Base-by-base conservation (phyloP, 192 early-diverging fungal species). In the Phycomyces blakesleeanus region DNA sequence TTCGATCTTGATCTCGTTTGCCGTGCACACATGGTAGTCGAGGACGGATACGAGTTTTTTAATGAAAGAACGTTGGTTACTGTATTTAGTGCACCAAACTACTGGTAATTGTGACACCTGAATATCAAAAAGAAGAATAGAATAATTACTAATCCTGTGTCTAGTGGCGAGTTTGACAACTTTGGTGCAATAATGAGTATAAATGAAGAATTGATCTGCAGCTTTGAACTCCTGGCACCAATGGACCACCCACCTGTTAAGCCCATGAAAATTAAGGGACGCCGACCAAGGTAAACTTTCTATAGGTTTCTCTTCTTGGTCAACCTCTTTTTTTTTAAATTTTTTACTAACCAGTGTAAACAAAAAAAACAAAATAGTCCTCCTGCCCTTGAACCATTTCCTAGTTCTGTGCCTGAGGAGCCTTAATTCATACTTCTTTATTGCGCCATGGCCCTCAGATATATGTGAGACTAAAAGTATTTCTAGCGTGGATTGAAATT, bases 21-120 rank as follows among this genome's bases (percentile, higher is more conserved):
- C 80, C 87, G 96, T 59, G 96, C 96, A 12, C 96, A 98, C 79
- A 93, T 95, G 81, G 96, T 98, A 15, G 56, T 57, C 5, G 96
- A 98, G 72, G 96, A 98, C 74, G 96, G 96, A 16, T 98, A 98
- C 72, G 95, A 98, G 78, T 98, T 98, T 73, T 98, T 98, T 82
- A 92, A 92, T 47, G 93, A 97, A 76, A 83, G 96, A 37, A 89
- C 93, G 65, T 77, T 98, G 21, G 96, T 98, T 29, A 98, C 96
- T 7, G 76, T 98, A 63, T 98, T 98, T 72, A 93, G 90, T 22
- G 94, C 66, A 5, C 94, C 94, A 16, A 96, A 96, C 69, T 97
- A 96, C 67, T 97, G 29, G 29, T 34, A 34, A 7, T 2, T 34
- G 29, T 34, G n/a, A n/a, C n/a, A n/a, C n/a, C 29, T 34, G 29